These are phyloP conservation scores for Hypoxylon subgilvum DNA, from an alignment of 495 filamentous ascomycete genomes.

Conservation along the genomic window DNA sequence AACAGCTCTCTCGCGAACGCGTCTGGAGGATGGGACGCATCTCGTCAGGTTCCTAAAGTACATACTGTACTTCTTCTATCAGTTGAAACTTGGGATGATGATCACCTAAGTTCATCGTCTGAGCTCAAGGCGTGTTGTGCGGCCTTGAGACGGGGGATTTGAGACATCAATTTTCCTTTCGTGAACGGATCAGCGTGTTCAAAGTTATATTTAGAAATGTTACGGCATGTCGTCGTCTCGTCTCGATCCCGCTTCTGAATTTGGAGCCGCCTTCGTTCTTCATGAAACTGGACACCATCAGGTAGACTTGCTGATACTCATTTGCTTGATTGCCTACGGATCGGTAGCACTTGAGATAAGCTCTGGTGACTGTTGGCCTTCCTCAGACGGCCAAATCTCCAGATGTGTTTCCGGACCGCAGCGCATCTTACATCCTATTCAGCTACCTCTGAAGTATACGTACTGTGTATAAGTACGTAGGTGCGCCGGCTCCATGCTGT, in stretches of 20 bases:
- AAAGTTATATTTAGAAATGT: conserved; percentile 9
- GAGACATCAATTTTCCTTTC: conserved; percentile 30
- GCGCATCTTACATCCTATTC: conserved; percentile 9
- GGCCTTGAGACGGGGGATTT: conserved; percentile 1
- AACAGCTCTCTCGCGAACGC: no score
- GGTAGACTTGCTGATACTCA: not conserved
- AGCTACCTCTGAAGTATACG: conserved; percentile 2
- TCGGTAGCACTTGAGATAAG: conserved; percentile 6
- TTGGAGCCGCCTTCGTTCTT: conserved; percentile 1
- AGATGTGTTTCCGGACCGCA: not conserved
- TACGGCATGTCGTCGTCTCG: not conserved
- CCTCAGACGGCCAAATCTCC: conserved; percentile 24
- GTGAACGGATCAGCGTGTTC: not conserved
- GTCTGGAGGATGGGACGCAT: no score
- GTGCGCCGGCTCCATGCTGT: conserved; percentile 1
- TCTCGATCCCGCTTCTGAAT: not conserved
- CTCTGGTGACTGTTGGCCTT: conserved; percentile 6
- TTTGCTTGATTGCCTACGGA: not conserved
- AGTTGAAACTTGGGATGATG: no score
- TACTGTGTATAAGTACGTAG: not conserved
- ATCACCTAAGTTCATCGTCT: no score
- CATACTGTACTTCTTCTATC: no score
- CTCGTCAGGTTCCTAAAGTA: no score
- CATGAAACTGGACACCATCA: conserved; percentile 4
- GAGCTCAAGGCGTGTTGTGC: no score